Evolutionary conservation across 768 basidiomycete genomes (phyloP).

Genomic region (Leccinum imitatum): DNA sequence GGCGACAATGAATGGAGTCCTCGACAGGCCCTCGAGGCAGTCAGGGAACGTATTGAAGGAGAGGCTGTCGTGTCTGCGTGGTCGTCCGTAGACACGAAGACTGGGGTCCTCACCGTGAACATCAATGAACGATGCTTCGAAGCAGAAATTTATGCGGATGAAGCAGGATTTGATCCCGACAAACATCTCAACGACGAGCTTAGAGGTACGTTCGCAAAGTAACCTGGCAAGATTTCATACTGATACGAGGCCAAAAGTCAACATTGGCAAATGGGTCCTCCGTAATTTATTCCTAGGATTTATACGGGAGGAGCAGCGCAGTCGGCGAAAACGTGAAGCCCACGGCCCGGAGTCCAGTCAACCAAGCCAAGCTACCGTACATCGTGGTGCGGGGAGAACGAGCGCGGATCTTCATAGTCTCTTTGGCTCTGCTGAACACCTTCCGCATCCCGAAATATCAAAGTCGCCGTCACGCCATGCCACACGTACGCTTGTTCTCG

Average conservation of each 20-base stretch:
- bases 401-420: slow-evolving; percentile 29
- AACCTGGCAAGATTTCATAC: slow-evolving; percentile 3
- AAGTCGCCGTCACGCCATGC: slow-evolving; percentile 25
- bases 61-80: slow-evolving; percentile 84
- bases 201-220: slow-evolving; percentile 55
- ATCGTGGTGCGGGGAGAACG: slow-evolving; percentile 23
- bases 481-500: slow-evolving; percentile 48
- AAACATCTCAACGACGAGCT: slow-evolving; percentile 72
- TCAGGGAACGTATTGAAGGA: slow-evolving; percentile 91
- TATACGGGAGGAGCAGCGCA: slow-evolving; percentile 65
- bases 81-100: slow-evolving; percentile 88
- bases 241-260: slow-evolving; percentile 52
- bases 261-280: slow-evolving; percentile 89
- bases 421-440: slow-evolving; percentile 20
- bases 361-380: slow-evolving; percentile 16
- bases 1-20: slow-evolving; percentile 59
- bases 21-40: slow-evolving; percentile 81
- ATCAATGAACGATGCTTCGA: slow-evolving; percentile 89
- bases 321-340: slow-evolving; percentile 35
- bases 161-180: slow-evolving; percentile 68
- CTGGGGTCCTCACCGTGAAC: slow-evolving; percentile 85
- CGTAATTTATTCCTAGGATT: slow-evolving; percentile 83
- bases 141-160: slow-evolving; percentile 93
- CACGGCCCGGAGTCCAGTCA: slow-evolving; percentile 19
- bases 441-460: slow-evolving; percentile 33